Evolutionary conservation across 148 eudicot genomes (phyloP), one percentile per base, ranked within the genome.

Genomic region (Nepenthes gracilis): DNA sequence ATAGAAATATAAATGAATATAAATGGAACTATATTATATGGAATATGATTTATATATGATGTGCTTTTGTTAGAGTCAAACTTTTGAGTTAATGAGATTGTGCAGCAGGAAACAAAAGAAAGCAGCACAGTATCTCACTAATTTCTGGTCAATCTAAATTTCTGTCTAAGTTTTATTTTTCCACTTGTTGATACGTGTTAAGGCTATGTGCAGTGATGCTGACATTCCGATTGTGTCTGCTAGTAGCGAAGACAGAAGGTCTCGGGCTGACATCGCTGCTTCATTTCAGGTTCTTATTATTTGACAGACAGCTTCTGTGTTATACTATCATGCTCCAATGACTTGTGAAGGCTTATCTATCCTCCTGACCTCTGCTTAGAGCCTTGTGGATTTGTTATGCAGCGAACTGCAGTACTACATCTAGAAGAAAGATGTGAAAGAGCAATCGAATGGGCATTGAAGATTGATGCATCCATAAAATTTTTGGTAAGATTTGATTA

Each of bases 361-460:
- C 36, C 33, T 55, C 4, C 1, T 38, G 9, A 58, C n/a, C 5
- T 14, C 11, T 53, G 13, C 50, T 55, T 51, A 11, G 58, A 54
- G 14, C 15, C 58, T 63, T 59, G 47, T 49, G 60, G 35, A 61
- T 37, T 35, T 45, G 38, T 59, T 15, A 34, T 77, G 78, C 82
- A 93, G 98, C 78, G 95, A 70, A 85, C 82, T 74, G 98, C 98
- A 33, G 98, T 93, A 48, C 55, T 84, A 70, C 98, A 93, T 79
- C 79, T 88, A 32, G 98, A 93, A 71, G 95, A 88, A 74, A 93
- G 80, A 80, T 88, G 91, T 73, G 87, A 80, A 70, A 75, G 98
- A 45, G 96, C 98, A 54, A 86, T 93, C 61, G 89, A 88, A 65
- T 93, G 98, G 98, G 96, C 91, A 35, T 77, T 84, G 61, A 74